Evolutionary conservation across 352 stramenopile species (phyloP).

Genomic region (Globisporangium apiculatum): DNA sequence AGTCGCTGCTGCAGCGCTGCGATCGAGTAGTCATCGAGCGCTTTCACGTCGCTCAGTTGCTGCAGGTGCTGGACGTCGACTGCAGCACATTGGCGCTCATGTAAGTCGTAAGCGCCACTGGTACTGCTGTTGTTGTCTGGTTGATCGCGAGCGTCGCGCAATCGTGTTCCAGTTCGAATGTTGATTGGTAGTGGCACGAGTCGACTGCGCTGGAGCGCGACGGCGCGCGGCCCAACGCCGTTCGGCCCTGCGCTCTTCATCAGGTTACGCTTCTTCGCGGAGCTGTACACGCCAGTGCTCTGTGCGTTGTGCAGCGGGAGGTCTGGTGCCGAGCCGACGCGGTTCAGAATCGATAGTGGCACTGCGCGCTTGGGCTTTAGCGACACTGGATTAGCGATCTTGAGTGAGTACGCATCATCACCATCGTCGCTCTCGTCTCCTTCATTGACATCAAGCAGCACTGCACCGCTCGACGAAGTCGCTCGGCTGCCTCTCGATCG

Average conservation of each 20-base stretch:
- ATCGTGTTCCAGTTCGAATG: constrained; percentile 28
- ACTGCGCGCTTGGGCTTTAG: not conserved
- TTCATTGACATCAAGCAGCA: constrained; percentile 1
- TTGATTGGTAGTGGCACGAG: constrained; percentile 53
- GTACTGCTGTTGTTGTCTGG: constrained; percentile 5
- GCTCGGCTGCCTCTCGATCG: not conserved
- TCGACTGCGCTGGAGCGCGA: constrained; percentile 41
- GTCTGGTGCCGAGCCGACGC: constrained; percentile 51
- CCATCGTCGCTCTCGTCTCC: not conserved
- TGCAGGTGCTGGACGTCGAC: constrained; percentile 5
- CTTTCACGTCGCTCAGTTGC: constrained; percentile 18
- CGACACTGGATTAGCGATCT: no score
- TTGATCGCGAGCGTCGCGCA: constrained; percentile 8
- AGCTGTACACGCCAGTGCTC: constrained; percentile 50
- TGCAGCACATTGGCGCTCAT: not conserved
- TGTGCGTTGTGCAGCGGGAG: constrained; percentile 48
- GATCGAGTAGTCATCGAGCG: constrained; percentile 36
- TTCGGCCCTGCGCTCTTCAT: constrained; percentile 13
- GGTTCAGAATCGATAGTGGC: constrained; percentile 40
- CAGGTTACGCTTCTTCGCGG: constrained; percentile 53
- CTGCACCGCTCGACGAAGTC: not conserved
- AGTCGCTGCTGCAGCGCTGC: constrained; percentile 39
- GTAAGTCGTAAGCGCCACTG: constrained; percentile 12
- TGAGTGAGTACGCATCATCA: not conserved
- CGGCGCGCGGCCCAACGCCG: constrained; percentile 30